phyloP scores from a whole-genome alignment of 176 grass and related monocot genomes.

The Oryza punctata region DNA sequence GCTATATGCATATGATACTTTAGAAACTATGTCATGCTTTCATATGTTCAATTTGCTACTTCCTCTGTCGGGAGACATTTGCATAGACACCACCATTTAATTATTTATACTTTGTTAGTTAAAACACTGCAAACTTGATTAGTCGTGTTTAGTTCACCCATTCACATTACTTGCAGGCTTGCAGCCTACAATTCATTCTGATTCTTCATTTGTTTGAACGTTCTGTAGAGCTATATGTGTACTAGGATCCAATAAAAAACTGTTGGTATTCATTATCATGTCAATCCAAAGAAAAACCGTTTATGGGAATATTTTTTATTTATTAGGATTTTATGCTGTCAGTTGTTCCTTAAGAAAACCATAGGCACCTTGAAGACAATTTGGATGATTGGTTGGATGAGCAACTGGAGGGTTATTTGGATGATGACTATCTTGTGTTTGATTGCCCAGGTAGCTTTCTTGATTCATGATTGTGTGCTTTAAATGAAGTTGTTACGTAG shows the following conservation, averaged over 20 bases:
- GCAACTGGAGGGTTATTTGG: slow-evolving; percentile 83
- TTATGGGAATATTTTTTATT: not conserved
- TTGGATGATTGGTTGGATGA: slow-evolving; percentile 97
- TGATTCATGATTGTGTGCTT: slow-evolving; percentile 4
- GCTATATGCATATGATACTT: not conserved
- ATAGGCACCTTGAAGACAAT: slow-evolving; percentile 84
- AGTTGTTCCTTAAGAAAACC: slow-evolving; percentile 57
- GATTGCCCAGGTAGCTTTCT: slow-evolving; percentile 82
- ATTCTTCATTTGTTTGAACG: not conserved
- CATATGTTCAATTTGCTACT: not conserved
- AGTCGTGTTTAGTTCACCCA: not conserved
- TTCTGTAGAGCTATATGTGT: slow-evolving; percentile 4
- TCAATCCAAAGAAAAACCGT: not conserved
- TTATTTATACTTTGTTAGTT: not conserved
- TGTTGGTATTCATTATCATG: too few species aligned
- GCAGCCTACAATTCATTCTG: not conserved
- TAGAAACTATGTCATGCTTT: not conserved
- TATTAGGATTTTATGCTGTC: slow-evolving; percentile 24
- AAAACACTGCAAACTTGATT: not conserved
- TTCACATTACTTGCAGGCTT: not conserved
- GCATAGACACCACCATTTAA: not conserved
- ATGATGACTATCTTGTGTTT: slow-evolving; percentile 96
- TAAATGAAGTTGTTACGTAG: not conserved
- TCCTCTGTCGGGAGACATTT: not conserved
- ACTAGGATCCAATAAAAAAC: not conserved